Evolutionary conservation across 441 rosid species (phyloP).

Genomic region (Aleurites moluccanus): DNA sequence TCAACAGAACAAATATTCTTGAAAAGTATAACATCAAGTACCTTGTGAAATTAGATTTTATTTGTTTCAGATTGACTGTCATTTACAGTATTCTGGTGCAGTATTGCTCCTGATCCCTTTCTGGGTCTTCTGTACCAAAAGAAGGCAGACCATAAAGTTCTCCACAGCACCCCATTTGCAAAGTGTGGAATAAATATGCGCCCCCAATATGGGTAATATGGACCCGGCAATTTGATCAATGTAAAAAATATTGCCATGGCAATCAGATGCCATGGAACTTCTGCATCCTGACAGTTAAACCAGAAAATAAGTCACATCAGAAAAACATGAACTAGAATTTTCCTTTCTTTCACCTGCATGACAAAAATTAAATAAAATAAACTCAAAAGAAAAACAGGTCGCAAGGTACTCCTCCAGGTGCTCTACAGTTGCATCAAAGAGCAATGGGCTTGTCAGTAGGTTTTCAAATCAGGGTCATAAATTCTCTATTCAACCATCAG

Average conservation of each 20-base stretch:
- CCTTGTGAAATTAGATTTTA: conserved; percentile 25
- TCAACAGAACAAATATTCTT: neutral
- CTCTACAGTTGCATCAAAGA: neutral
- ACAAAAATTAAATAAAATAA: neutral
- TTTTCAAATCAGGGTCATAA: neutral
- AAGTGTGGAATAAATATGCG: conserved; percentile 55
- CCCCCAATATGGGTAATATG: conserved; percentile 27
- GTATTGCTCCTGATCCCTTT: conserved; percentile 29
- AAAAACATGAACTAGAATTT: neutral
- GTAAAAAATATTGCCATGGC: conserved; percentile 54
- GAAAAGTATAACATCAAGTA: conserved; percentile 4
- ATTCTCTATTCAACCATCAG: no score
- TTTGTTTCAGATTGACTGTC: conserved; percentile 26
- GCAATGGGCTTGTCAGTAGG: neutral
- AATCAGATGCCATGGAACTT: conserved; percentile 86
- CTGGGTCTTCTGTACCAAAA: conserved; percentile 58
- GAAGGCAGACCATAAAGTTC: conserved; percentile 59
- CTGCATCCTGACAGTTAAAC: conserved; percentile 61
- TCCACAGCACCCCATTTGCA: conserved; percentile 75
- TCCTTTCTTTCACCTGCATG: neutral
- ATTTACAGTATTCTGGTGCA: conserved; percentile 19
- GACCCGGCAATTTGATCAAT: conserved; percentile 46
- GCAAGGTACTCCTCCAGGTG: conserved; percentile 17
- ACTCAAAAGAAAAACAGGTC: neutral
- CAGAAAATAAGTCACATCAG: conserved; percentile 14